Base-by-base conservation (phyloP, 148 eudicot genomes). In the Amaranthus palmeri region DNA sequence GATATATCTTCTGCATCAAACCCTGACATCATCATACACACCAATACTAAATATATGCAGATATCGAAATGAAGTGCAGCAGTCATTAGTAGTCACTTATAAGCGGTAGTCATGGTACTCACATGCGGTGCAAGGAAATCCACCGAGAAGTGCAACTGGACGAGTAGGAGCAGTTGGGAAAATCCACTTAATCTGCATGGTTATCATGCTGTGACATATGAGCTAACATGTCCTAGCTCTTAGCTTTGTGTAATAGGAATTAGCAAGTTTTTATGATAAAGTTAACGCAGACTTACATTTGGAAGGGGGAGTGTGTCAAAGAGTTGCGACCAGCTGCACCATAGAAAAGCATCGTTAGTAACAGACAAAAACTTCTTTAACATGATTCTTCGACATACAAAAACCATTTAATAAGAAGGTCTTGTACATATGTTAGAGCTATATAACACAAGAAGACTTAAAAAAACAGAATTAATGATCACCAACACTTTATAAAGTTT, bases 81-180 rank as follows among this genome's bases (percentile, higher is more conserved):
- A 41, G 62, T 43, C 41, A 25, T 25, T 25, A 43, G 53, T n/a
- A 54, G 11, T 70, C 54, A 66, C 47, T 14, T 48, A 25, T 40
- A 72, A 68, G 69, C 6, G 14, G 40, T n/a, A 48, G 70, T 4
- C 42, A 18, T 60, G 43, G 7, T 50, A 64, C 90, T 84, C 81
- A 92, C 97, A 92, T 55, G 97, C 86, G 61, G 95, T 89, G 79
- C 79, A 84, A 68, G 95, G 84, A 75, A 83, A 87, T 68, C 97
- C 97, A 59, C 97, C 97, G 63, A 85, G 85, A 69, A 86, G 54
- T 46, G 90, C 83, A 52, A 89, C 86, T 44, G 87, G 90, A 47
- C 96, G 90, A 62, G 85, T 83, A 56, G 97, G 97, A 81, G 97
- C 97, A 72, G 92, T 89, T 73, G 97, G 96, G 77, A 92, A 92